Conservation (phyloP, 306 rosid species). For the Elaeagnus macrophylla region DNA sequence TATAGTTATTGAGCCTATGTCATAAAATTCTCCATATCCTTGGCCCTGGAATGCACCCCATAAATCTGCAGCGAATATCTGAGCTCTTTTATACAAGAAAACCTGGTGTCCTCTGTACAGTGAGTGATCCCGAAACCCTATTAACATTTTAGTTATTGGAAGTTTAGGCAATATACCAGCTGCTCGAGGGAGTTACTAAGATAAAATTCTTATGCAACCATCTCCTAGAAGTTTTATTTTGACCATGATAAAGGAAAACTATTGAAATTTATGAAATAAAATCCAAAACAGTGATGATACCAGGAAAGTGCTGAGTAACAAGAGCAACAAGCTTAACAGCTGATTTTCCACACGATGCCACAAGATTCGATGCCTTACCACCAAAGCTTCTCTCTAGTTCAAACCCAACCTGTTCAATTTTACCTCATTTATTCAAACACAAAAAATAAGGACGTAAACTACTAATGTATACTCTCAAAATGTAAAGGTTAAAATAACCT, state of each 20-base stretch:
- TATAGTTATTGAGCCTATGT: conserved; percentile 70
- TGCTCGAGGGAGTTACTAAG: conserved; percentile 2
- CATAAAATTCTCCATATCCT: conserved; percentile 80
- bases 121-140: conserved; percentile 91
- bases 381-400: conserved; percentile 74
- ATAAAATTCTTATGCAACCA: conserved; percentile 7
- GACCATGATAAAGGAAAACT: not conserved
- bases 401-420: conserved; percentile 39
- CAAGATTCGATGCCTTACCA: conserved; percentile 76
- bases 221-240: not conserved
- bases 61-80: conserved; percentile 88
- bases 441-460: not conserved
- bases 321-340: conserved; percentile 78
- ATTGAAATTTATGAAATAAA: not conserved
- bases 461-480: conserved; percentile 5
- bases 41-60: conserved; percentile 80
- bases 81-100: conserved; percentile 92
- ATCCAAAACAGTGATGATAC: conserved; percentile 30
- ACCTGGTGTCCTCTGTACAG: conserved; percentile 87
- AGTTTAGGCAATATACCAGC: conserved; percentile 19
- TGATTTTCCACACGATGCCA: conserved; percentile 74
- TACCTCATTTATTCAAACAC: conserved; percentile 5
- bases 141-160: conserved; percentile 14
- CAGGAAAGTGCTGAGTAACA: conserved; percentile 84
- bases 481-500: conserved; percentile 37